These are phyloP conservation scores for Saccharomyces hybrid DNA, from an alignment of 1,139 yeast species.

Conservation along the genomic window DNA sequence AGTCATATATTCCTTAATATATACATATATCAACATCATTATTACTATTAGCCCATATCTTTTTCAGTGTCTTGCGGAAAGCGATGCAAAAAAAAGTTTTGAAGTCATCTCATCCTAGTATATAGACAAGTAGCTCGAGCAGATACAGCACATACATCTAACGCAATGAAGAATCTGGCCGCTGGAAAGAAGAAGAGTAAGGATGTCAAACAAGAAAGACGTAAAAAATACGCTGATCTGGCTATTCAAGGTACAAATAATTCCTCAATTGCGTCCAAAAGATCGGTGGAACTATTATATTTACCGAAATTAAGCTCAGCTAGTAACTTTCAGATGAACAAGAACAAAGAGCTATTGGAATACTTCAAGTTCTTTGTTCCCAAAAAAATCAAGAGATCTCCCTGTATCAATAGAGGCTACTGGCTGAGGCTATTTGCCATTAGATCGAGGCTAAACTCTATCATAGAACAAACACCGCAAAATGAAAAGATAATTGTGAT, in stretches of 20 bases:
- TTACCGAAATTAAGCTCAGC: constrained; percentile 33
- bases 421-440: constrained; percentile 78
- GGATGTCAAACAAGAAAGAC: constrained; percentile 39
- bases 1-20: background rate
- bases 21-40: background rate
- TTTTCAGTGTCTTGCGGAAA: background rate
- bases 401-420: constrained; percentile 76
- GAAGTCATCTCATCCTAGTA: background rate
- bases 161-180: background rate
- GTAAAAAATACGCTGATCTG: constrained; percentile 48
- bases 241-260: constrained; percentile 78
- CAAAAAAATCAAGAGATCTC: constrained; percentile 58
- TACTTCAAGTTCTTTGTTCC: constrained; percentile 65
- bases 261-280: constrained; percentile 74
- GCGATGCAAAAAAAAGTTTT: background rate
- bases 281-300: constrained; percentile 70
- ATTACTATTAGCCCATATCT: background rate
- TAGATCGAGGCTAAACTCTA: constrained; percentile 44
- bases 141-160: background rate
- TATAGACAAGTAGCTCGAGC: background rate
- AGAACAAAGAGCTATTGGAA: constrained; percentile 29
- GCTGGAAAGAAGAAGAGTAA: constrained; percentile 1
- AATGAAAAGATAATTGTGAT: constrained; percentile 38
- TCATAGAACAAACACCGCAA: constrained; percentile 22
- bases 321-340: constrained; percentile 25